Conservation (phyloP, 179 eudicot genomes). For the Patellifolia procumbens region DNA sequence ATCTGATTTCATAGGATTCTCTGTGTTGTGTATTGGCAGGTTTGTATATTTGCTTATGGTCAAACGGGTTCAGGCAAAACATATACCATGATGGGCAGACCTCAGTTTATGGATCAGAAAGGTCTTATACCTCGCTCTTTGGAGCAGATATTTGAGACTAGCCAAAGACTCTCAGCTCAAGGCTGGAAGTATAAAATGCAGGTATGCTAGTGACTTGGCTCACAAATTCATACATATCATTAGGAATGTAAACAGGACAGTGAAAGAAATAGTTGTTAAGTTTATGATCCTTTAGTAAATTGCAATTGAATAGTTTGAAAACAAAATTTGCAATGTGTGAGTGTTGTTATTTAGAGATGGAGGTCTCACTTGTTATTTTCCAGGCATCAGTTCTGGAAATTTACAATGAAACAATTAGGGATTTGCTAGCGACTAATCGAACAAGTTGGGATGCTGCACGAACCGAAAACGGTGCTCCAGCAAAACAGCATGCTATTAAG, state of each 20-base stretch:
- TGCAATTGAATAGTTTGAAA: not conserved
- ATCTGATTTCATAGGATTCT: not conserved
- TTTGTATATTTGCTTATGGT: constrained; percentile 86
- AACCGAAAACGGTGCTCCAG: constrained; percentile 50
- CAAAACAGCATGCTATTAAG: constrained; percentile 61
- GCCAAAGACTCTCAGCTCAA: constrained; percentile 59
- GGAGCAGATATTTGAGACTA: constrained; percentile 70
- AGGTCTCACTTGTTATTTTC: not conserved
- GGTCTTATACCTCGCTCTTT: constrained; percentile 81
- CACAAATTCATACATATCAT: not conserved
- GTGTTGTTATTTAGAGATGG: not conserved
- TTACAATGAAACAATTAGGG: constrained; percentile 76
- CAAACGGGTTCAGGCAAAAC: constrained; percentile 90
- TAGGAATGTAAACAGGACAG: not conserved
- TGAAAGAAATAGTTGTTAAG: not conserved
- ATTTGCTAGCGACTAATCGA: constrained; percentile 50
- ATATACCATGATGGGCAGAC: constrained; percentile 83
- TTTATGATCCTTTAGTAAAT: not conserved
- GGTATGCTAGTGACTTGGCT: constrained; percentile 30
- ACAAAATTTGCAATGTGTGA: not conserved
- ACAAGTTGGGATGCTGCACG: constrained; percentile 50
- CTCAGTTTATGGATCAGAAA: constrained; percentile 57
- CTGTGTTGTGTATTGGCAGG: constrained; percentile 38
- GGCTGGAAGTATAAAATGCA: constrained; percentile 85
- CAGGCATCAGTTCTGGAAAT: constrained; percentile 84